phyloP scores from a whole-genome alignment of 345 rosid species.

The Streptanthus diversifolius region DNA sequence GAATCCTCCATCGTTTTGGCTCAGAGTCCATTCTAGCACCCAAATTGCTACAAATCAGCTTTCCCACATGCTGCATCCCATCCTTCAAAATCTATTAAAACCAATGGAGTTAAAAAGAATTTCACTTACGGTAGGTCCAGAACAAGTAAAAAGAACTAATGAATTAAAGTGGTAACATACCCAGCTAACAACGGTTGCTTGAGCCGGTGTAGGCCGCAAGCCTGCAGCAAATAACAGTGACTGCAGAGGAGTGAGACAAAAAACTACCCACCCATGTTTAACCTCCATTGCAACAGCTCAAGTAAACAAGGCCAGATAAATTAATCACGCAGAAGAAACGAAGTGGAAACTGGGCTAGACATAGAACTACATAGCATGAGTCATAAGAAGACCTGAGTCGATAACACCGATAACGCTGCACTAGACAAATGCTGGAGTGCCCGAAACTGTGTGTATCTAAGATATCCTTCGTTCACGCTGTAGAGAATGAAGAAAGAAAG shows the following conservation, averaged over 20 bases:
- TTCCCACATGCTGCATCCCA: slow-evolving; percentile 97
- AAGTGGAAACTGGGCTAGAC: background rate
- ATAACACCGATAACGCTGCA: slow-evolving; percentile 80
- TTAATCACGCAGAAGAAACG: background rate
- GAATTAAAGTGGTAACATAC: slow-evolving; percentile 39
- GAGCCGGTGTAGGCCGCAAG: slow-evolving; percentile 90
- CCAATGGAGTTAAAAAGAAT: slow-evolving; percentile 4
- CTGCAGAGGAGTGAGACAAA: slow-evolving; percentile 61
- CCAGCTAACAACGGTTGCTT: slow-evolving; percentile 95
- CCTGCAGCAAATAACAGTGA: slow-evolving; percentile 98
- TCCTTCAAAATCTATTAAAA: slow-evolving; percentile 70
- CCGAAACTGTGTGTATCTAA: slow-evolving; percentile 83
- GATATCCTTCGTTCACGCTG: slow-evolving; percentile 94
- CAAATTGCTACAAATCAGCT: slow-evolving; percentile 84
- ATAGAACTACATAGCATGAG: background rate
- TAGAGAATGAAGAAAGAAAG: background rate
- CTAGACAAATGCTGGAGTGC: slow-evolving; percentile 85
- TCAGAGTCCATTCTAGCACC: slow-evolving; percentile 99
- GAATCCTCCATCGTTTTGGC: slow-evolving; percentile 87
- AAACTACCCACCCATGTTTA: slow-evolving; percentile 14
- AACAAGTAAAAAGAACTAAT: background rate
- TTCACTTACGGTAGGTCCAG: background rate
- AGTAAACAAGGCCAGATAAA: background rate
- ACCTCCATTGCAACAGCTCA: background rate
- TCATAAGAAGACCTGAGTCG: slow-evolving; percentile 75